Percentiles rank a stretch among this genome's conserved stretches.
Conservation (phyloP, 805 yeast genomes). For the Starmerella apicola region DNA sequence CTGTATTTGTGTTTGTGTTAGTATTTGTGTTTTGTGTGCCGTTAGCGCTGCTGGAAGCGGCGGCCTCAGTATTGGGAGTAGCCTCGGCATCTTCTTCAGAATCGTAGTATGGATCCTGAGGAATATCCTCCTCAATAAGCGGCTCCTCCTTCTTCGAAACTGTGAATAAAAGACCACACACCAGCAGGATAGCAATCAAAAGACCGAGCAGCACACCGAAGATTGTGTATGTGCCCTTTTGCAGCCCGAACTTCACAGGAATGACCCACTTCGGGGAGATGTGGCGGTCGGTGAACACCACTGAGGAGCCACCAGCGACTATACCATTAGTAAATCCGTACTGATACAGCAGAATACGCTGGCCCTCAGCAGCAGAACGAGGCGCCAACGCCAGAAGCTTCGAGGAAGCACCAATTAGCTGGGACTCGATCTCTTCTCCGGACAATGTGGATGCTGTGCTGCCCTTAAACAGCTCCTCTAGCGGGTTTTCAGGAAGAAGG, state of each 20-base stretch:
- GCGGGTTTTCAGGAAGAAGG: constrained; percentile 47
- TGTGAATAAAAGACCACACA: constrained; percentile 8
- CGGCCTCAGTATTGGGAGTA: neutral
- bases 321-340: constrained; percentile 19
- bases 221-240: constrained; percentile 23
- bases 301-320: constrained; percentile 20
- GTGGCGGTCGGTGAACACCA: constrained; percentile 26
- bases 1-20: too few species aligned
- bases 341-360: constrained; percentile 20
- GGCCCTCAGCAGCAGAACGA: constrained; percentile 21
- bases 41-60: neutral
- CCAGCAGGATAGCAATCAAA: constrained; percentile 10
- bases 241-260: constrained; percentile 25
- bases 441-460: constrained; percentile 20
- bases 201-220: constrained; percentile 20
- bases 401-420: constrained; percentile 17
- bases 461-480: constrained; percentile 17
- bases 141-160: constrained; percentile 11
- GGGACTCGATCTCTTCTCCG: constrained; percentile 21
- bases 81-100: constrained; percentile 7
- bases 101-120: too few species aligned
- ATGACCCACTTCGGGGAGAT: constrained; percentile 28
- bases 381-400: constrained; percentile 14
- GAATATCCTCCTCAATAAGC: constrained; percentile 1
- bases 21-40: too few species aligned